Conservation (phyloP, 169 alveolate genomes). For the Babesia ovis region DNA sequence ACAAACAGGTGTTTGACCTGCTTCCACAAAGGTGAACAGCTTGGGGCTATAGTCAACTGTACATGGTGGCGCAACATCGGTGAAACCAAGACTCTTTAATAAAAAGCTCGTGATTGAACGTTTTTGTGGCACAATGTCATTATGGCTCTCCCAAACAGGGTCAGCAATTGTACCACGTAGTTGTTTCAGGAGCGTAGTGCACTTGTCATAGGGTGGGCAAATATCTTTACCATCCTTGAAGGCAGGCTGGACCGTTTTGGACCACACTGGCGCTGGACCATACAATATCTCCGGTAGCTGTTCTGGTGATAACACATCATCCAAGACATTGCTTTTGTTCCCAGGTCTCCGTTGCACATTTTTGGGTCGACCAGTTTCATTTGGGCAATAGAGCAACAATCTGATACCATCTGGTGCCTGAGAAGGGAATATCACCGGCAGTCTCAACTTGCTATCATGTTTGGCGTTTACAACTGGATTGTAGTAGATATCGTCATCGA, state of each 20-base stretch:
- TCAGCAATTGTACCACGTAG: conserved; percentile 45
- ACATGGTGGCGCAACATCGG: conserved; percentile 50
- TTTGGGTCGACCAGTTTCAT: background rate
- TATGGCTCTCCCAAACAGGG: conserved; percentile 60
- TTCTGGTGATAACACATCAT: conserved; percentile 25
- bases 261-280: conserved; percentile 66
- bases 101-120: background rate
- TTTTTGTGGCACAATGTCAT: background rate
- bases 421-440: conserved; percentile 54
- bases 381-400: conserved; percentile 46
- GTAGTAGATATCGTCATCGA: conserved; percentile 52
- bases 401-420: conserved; percentile 66
- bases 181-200: conserved; percentile 5
- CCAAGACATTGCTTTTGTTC: conserved; percentile 20
- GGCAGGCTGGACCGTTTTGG: conserved; percentile 14
- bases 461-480: conserved; percentile 59
- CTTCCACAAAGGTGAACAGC: conserved; percentile 52
- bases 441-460: conserved; percentile 50
- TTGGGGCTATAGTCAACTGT: conserved; percentile 65
- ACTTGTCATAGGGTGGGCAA: conserved; percentile 27
- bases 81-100: conserved; percentile 30
- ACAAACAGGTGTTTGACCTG: conserved; percentile 42
- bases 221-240: conserved; percentile 50
- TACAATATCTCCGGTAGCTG: conserved; percentile 56
- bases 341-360: conserved; percentile 17